These are phyloP conservation scores for Eucalyptus marginata DNA, from an alignment of 345 rosid species.

Conservation along the genomic window DNA sequence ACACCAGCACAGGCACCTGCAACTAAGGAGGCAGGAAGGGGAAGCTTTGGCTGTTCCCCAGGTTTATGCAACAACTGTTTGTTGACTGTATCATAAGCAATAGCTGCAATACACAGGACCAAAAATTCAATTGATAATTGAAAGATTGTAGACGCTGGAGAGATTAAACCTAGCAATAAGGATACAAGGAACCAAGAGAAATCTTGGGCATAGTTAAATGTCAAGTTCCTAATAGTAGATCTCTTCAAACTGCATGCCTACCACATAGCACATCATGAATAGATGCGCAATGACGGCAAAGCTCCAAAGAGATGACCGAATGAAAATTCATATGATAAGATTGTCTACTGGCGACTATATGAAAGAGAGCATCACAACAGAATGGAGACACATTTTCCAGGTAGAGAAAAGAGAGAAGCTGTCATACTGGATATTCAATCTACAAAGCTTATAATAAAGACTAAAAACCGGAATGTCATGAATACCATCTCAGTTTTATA, in stretches of 20 bases:
- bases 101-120: constrained; percentile 30
- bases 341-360: neutral
- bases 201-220: neutral
- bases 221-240: neutral
- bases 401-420: neutral
- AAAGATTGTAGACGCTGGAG: neutral
- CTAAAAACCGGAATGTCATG: neutral
- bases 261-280: neutral
- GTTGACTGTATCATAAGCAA: constrained; percentile 83
- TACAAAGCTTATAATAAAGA: neutral
- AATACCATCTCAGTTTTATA: neutral
- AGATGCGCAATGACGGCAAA: neutral
- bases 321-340: neutral
- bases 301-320: neutral
- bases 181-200: neutral
- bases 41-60: constrained; percentile 62
- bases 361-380: neutral
- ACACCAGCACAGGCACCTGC: constrained; percentile 99
- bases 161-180: neutral
- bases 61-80: constrained; percentile 53
- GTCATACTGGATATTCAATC: neutral
- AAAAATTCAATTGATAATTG: neutral
- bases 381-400: neutral
- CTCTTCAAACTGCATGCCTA: neutral
- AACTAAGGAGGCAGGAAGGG: constrained; percentile 70